Evolutionary conservation across 148 eudicot genomes (phyloP), one percentile per base, ranked within the genome.

Genomic region (Vaccinium vitisidaea): DNA sequence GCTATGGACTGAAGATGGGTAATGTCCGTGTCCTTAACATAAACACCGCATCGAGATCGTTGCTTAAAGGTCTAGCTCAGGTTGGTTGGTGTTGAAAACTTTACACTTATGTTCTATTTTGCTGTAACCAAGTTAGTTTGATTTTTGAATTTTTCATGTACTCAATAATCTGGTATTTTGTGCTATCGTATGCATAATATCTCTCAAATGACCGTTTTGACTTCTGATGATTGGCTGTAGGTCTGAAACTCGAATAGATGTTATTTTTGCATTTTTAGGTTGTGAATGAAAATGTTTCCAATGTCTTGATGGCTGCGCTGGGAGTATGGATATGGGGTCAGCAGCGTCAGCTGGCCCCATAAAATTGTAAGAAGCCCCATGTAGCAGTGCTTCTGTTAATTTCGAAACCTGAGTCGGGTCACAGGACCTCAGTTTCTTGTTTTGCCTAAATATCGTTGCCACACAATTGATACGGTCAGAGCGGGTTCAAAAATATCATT

Each of bases 1-100:
- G 99, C 85, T 97, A 97, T 85, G 99, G 99, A 58, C 90, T 97
- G 84, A 97, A 97, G 87, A 78, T 91, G 91, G 99, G 99, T 5
- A 90, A 93, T 61, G 92, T 97, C 70, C 90, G 99, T 75, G 98
- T 95, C 46, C 95, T 97, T 65, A 95, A 97, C 84, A 97, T 97
- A 14, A 93, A 97, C 87, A 97, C 98, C 71, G 99, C 98, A 0
- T 89, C 91, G 89, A 89, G 99, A 83, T 92, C 98, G 36, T 88
- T 97, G 88, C 96, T 97, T 49, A 93, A 95, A 76, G 99, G 98
- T 69, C 94, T 95, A 74, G 84, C 93, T 59, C 98, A 97, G 98
- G 99, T 97, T 74, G 61, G 86, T 88, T 82, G 80, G 39, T 25
- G 82, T 43, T 83, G 8, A 77, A n/a, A 77, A 77, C 11, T 52